Percentiles rank a stretch among this genome's conserved stretches.
Evolutionary conservation across 208 protist genomes (phyloP).

Genomic region (Giardia duodenalis): DNA sequence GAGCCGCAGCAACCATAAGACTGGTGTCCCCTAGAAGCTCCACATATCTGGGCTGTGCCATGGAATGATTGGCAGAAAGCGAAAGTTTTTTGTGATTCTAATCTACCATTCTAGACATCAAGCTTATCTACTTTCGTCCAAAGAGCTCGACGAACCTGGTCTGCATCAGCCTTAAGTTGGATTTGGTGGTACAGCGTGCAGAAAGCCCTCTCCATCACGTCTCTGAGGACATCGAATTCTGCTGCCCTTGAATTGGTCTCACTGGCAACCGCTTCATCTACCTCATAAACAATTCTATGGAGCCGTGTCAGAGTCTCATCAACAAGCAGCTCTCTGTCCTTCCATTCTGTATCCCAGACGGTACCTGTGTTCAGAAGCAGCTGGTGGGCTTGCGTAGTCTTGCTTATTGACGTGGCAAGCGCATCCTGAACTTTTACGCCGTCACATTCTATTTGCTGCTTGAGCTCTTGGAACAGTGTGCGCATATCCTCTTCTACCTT

Average conservation of each 20-base stretch:
- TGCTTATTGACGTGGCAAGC: background rate
- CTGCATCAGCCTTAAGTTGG: background rate
- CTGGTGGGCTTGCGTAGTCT: background rate
- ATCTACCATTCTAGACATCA: background rate
- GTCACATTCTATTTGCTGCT: background rate
- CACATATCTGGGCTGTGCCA: too few species aligned
- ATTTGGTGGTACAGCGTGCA: background rate
- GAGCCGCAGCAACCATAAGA: conserved; percentile 1
- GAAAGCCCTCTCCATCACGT: background rate
- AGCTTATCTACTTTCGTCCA: background rate
- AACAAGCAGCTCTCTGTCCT: background rate
- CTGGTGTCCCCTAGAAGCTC: background rate
- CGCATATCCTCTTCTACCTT: background rate
- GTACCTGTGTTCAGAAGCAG: background rate
- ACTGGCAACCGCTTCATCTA: background rate
- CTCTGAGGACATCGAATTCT: background rate
- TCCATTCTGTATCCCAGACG: background rate
- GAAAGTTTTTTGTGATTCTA: too few species aligned
- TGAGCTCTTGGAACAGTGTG: background rate
- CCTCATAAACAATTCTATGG: background rate
- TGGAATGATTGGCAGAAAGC: too few species aligned
- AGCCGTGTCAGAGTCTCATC: background rate
- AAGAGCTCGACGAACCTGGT: background rate
- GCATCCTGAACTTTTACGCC: background rate
- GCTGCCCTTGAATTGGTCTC: background rate